These are phyloP conservation scores for Allomyces arbusculus DNA, from an alignment of 192 early-diverging fungal species.

Conservation along the genomic window DNA sequence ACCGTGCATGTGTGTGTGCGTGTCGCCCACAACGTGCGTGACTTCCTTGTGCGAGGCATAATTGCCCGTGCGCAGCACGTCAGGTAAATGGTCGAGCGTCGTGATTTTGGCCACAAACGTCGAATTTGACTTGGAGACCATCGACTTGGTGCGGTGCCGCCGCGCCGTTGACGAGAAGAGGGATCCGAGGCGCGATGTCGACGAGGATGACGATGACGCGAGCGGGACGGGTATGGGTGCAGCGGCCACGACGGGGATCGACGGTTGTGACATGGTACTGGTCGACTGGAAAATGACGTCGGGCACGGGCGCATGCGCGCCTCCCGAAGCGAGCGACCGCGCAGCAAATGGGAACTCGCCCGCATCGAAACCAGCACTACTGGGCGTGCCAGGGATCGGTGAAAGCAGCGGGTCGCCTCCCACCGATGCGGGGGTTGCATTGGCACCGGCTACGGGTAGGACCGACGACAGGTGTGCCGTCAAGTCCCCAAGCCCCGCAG, in stretches of 20 bases:
- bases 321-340: not conserved
- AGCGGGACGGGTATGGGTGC: not conserved
- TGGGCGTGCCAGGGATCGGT: too few species aligned
- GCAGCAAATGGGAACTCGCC: not conserved
- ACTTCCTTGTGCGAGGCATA: not conserved
- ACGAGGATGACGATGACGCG: not conserved
- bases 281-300: too few species aligned
- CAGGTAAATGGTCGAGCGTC: conserved; percentile 47
- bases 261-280: too few species aligned
- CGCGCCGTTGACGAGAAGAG: not conserved
- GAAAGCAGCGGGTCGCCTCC: too few species aligned
- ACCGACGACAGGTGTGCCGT: too few species aligned
- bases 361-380: too few species aligned
- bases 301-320: too few species aligned
- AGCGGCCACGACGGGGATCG: not conserved
- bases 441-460: too few species aligned
- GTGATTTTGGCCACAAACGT: conserved; percentile 48
- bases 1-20: not conserved
- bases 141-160: conserved; percentile 32
- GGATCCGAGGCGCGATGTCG: not conserved
- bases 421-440: too few species aligned
- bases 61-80: conserved; percentile 14
- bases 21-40: not conserved
- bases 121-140: conserved; percentile 52
- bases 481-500: not conserved